phyloP scores from a whole-genome alignment of 1,284 basidiomycete genomes.

The Fomitopsis pinicola region DNA sequence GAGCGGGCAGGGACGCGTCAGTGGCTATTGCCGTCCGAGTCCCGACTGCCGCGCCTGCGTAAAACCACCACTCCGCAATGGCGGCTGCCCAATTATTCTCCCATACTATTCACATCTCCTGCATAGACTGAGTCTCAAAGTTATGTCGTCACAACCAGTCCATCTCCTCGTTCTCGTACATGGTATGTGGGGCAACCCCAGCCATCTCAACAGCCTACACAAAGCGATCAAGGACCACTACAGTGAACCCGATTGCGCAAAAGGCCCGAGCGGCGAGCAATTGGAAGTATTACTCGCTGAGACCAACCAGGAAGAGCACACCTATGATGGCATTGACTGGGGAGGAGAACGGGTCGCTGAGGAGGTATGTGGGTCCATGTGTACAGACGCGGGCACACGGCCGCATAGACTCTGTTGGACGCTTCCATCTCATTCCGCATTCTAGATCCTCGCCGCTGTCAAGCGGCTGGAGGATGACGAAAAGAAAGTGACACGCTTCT shows the following conservation, averaged over 20 bases:
- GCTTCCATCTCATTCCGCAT: background rate
- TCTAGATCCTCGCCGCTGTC: constrained; percentile 50
- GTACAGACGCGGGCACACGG: background rate
- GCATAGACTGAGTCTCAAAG: background rate
- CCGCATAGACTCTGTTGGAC: background rate
- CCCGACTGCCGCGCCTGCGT: constrained; percentile 1
- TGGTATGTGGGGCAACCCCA: constrained; percentile 82
- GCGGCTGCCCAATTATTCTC: background rate
- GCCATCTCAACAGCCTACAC: constrained; percentile 43
- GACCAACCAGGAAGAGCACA: constrained; percentile 46
- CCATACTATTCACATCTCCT: background rate
- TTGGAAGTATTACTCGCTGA: constrained; percentile 42
- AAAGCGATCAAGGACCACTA: constrained; percentile 40
- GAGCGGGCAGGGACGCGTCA: constrained; percentile 16
- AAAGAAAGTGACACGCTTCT: constrained; percentile 59
- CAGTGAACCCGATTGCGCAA: constrained; percentile 12
- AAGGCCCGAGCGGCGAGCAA: constrained; percentile 25
- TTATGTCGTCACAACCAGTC: constrained; percentile 4
- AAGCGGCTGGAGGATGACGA: constrained; percentile 47
- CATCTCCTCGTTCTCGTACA: constrained; percentile 59
- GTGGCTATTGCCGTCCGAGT: background rate
- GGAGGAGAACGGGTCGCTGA: constrained; percentile 58
- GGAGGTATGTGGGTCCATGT: constrained; percentile 43
- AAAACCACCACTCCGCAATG: background rate
- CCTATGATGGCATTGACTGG: constrained; percentile 66